Percentiles rank a stretch among this genome's conserved stretches.
These are phyloP conservation scores for Prunus salicina DNA, from an alignment of 306 rosid species.

Conservation along the genomic window DNA sequence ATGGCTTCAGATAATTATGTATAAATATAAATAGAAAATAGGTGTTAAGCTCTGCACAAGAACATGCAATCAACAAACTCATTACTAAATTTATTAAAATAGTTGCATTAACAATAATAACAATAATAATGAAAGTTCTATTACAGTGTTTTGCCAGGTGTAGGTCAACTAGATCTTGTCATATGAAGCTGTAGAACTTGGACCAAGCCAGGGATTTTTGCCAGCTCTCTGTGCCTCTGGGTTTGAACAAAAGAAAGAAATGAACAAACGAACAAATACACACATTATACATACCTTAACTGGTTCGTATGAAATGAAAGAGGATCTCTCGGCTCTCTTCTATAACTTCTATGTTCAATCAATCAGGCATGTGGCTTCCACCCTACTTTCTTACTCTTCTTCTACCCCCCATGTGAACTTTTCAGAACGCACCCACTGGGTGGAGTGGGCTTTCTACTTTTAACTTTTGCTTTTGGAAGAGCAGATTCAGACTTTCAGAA, in stretches of 20 bases:
- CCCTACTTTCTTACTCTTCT: not conserved
- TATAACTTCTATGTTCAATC: not conserved
- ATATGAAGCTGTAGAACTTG: not conserved
- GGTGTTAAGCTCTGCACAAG: not conserved
- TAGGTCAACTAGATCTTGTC: slow-evolving; percentile 5
- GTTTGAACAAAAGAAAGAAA: too few relatives aligned
- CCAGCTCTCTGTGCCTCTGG: not conserved
- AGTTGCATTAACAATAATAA: not conserved
- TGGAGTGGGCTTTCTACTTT: slow-evolving; percentile 22
- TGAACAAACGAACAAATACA: not conserved
- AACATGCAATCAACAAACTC: not conserved
- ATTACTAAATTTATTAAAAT: not conserved
- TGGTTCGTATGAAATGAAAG: not conserved
- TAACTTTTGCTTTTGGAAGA: slow-evolving; percentile 25
- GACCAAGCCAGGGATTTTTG: not conserved
- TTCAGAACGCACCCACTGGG: slow-evolving; percentile 56
- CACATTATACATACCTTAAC: not conserved
- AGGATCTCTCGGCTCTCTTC: not conserved
- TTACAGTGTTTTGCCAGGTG: not conserved
- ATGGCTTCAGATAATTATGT: too few relatives aligned
- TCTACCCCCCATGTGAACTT: slow-evolving; percentile 53
- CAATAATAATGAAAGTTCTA: not conserved
- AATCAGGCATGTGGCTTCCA: slow-evolving; percentile 2
- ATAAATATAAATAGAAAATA: too few relatives aligned
- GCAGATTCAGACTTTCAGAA: slow-evolving; percentile 12